Evolutionary conservation across 331 rosid species (phyloP).

Genomic region (Phaseolus coccineus): DNA sequence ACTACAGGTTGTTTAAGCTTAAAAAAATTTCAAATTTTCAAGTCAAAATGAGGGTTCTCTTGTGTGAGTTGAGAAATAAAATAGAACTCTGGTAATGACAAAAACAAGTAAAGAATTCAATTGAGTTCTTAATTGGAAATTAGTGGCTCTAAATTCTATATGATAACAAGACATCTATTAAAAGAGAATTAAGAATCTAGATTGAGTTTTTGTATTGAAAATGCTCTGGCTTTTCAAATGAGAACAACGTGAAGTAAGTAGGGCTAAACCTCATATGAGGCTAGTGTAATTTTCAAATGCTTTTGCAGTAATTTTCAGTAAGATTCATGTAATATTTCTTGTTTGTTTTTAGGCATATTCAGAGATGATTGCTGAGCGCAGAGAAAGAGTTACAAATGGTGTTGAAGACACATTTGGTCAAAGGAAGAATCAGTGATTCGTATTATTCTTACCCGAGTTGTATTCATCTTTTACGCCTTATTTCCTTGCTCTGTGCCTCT

Average conservation of each 20-base stretch:
- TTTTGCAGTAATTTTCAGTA: not conserved
- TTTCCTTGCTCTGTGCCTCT: not conserved
- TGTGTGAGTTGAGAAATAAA: not conserved
- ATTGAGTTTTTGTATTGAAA: not conserved
- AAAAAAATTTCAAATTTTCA: not conserved
- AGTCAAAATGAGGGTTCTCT: not conserved
- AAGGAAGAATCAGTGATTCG: slow-evolving; percentile 50
- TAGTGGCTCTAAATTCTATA: not conserved
- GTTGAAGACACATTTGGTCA: slow-evolving; percentile 87
- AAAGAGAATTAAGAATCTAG: not conserved
- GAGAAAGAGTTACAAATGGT: slow-evolving; percentile 72
- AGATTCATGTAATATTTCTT: slow-evolving; percentile 8
- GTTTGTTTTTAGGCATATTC: slow-evolving; percentile 72
- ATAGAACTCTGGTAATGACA: not conserved
- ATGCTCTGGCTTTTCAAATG: no score
- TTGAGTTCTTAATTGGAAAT: not conserved
- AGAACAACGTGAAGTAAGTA: no score
- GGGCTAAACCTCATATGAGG: not conserved
- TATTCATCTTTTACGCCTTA: not conserved
- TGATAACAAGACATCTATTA: not conserved
- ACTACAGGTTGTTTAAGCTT: not conserved
- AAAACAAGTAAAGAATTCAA: not conserved
- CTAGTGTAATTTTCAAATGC: not conserved
- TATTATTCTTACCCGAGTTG: slow-evolving; percentile 24
- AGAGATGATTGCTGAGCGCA: slow-evolving; percentile 86